Evolutionary conservation across 306 rosid species (phyloP), one percentile per base, ranked within the genome.

Genomic region (Medicago arabica): DNA sequence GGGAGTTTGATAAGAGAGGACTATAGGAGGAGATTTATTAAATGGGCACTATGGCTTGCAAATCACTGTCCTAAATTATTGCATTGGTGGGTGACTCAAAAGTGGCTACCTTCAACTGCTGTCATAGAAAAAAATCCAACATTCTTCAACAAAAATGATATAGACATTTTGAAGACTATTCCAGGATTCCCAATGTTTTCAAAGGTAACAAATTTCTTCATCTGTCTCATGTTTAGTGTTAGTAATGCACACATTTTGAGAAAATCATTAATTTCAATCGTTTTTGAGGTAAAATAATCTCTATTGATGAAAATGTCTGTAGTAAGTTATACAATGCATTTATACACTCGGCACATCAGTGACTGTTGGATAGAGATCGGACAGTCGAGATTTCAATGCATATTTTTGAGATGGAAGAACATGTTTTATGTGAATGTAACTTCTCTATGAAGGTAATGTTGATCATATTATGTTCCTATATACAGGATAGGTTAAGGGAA

Each of bases 61-160:
- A 84, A 84, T 10, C 75, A 85, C 74, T 87, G 86, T 61, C 97
- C 98, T 17, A 86, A 78, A 25, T 77, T 94, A 0, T 72, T 94
- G 69, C 86, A 84, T 66, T 94, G 98, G 98, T 89, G 96, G 97
- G 90, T 82, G 6, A 88, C 94, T 74, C 98, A 87, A 63, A 94
- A 91, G 41, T 94, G 96, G 97, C 85, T 94, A 70, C 98, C 98
- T 80, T 88, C 98, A 71, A 79, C 90, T 87, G 83, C 95, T 77
- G 96, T 87, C 69, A 71, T 89, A 64, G 92, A 91, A 80, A 85
- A 81, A 67, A 91, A 90, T 75, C 92, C 96, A 0, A 74, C 85
- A 23, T 81, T 89, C 73, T 94, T 94, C 85, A 94, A 90, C 81
- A 80, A 76, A 68, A 85, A 79, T 81, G 98, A 94, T 66, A 78